Percentiles rank a stretch among this genome's conserved stretches.
Conservation (phyloP, 2,329 filamentous ascomycete genomes). For the Nemania sp. region DNA sequence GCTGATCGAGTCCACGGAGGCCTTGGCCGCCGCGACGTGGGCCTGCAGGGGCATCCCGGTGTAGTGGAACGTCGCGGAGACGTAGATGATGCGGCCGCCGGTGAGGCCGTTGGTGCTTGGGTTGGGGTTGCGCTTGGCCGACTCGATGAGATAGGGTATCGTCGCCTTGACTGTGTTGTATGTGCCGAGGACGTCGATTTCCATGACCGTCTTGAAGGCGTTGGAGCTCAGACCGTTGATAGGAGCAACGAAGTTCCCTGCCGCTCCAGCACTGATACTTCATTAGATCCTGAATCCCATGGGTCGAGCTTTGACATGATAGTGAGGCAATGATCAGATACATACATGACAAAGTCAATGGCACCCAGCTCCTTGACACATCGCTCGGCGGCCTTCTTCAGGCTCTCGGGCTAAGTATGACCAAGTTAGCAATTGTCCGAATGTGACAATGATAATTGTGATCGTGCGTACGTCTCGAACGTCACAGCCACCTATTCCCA, state of each 20-base stretch:
- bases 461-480: slow-evolving; percentile 67
- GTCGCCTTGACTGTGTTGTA: slow-evolving; percentile 96
- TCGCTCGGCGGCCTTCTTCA: slow-evolving; percentile 75
- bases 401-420: slow-evolving; percentile 56
- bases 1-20: slow-evolving; percentile 84
- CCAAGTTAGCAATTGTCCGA: slow-evolving; percentile 3
- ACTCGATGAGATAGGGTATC: slow-evolving; percentile 77
- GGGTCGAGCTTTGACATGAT: not conserved
- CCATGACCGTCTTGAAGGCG: slow-evolving; percentile 93
- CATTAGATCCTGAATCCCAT: slow-evolving; percentile 9
- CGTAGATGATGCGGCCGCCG: slow-evolving; percentile 84
- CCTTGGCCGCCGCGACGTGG: slow-evolving; percentile 91
- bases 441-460: not conserved
- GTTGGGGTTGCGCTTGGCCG: slow-evolving; percentile 67
- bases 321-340: slow-evolving; percentile 48
- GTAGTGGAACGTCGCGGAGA: slow-evolving; percentile 92
- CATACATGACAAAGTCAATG: slow-evolving; percentile 98
- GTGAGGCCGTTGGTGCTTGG: slow-evolving; percentile 65
- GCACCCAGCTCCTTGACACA: slow-evolving; percentile 82
- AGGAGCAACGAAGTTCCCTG: slow-evolving; percentile 92
- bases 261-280: slow-evolving; percentile 79
- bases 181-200: slow-evolving; percentile 92
- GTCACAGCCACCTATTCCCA: slow-evolving; percentile 81
- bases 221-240: slow-evolving; percentile 82
- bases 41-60: slow-evolving; percentile 82